Evolutionary conservation across 768 basidiomycete species (phyloP), one percentile per base, ranked within the genome.

Genomic region (Tulasnella sp.): DNA sequence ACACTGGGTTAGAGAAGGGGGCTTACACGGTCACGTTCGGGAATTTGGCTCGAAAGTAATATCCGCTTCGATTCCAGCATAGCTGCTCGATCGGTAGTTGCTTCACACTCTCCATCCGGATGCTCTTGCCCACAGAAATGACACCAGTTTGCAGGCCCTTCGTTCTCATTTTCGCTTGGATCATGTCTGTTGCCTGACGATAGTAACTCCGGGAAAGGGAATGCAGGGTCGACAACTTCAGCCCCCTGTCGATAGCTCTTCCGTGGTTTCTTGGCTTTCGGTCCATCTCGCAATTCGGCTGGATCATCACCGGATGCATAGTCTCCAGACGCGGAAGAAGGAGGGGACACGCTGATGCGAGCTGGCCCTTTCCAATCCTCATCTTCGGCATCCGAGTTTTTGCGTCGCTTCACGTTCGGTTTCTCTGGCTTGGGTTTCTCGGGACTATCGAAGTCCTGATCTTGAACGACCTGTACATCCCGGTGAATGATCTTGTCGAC

Each of bases 71-170:
- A 34, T 31, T 52, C 49, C 25, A 39, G 49, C 71, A 42, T 25
- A 1, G 49, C 34, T 64, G 37, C 54, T 58, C 45, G 36, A 15
- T 37, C 29, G 73, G 54, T 19, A 52, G 34, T 87, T 86, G n/a
- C 86, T 85, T 78, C 91, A 85, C 78, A 93, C 82, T 45, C 93
- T 82, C 83, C 92, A 89, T 67, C 86, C 85, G 64, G 92, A 79
- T 93, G 91, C 12, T 76, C 79, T 22, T 77, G 79, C 45, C 87
- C 88, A 81, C 93, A 94, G 25, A 94, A 83, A 12, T 90, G 88
- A 80, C 93, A 74, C 69, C 37, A 19, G 58, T 7, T 25, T 22
- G 22, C 15, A 2, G 52, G 52, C 15, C 3, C 58, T 49, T 36
- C 36, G 25, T n/a, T 37, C 14, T 37, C 29, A 37, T 25, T 49